Evolutionary conservation across 2,329 filamentous ascomycete genomes (phyloP), one percentile per base, ranked within the genome.

Genomic region (Bipolaris gigantea): DNA sequence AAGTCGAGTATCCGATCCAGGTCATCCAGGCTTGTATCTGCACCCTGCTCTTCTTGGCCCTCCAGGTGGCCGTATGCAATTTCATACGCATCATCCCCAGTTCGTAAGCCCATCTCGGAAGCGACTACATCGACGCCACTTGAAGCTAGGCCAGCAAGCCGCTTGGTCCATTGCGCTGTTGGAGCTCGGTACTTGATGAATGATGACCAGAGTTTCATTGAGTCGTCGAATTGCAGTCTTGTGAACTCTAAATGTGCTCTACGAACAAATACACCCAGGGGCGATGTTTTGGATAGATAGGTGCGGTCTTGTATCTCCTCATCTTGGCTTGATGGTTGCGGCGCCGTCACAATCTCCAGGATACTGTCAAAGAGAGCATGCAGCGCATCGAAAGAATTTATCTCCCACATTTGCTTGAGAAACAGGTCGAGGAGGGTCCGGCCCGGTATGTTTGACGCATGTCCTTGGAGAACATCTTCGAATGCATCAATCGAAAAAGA

Each of bases 401-500:
- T 85, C 15, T 82, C 81, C 93, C 94, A 97, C 21, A 97, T 78
- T 59, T 86, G 88, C 50, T 85, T 83, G 11, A 97, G 81, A 52
- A 97, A 90, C 2, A 89, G 78, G 69, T 97, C 92, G 85, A 92
- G 94, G n/a, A 97, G 76, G n/a, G 84, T 88, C 43, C 89, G 83
- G 2, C 91, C 91, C 0, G 91, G 89, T 52, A 90, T 76, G 8
- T 74, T 79, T 1, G 82, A 83, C 11, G 75, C 65, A 57, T 77
- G 78, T 32, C 56, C 50, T 19, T 76, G 73, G 5, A 82, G 74
- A 4, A 77, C 73, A 57, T 77, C 67, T 62, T 83, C 78, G 47
- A 85, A 77, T 50, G 77, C 77, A 36, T 65, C 53, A 38, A 71
- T 70, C 10, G 65, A 67, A 50, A 70, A 57, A n/a, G 59, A 71